phyloP scores from a whole-genome alignment of 108 stramenopile species.

The Bacterosira constricta region DNA sequence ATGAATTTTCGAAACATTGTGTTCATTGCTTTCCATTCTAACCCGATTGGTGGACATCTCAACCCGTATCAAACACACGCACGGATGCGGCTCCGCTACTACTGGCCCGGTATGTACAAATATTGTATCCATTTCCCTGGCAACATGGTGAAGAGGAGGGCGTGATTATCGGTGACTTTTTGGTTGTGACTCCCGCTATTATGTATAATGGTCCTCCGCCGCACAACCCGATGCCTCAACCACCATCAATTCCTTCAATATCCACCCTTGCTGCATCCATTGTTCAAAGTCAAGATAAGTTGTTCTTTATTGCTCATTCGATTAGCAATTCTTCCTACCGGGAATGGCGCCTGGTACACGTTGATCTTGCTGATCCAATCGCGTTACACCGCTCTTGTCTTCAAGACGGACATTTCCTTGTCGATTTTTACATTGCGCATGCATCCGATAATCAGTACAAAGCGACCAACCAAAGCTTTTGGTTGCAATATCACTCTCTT shows the following conservation, averaged over 20 bases:
- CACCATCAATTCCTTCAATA: neutral
- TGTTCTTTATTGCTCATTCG: neutral
- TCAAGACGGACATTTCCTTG: neutral
- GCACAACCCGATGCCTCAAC: no score
- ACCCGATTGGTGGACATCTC: neutral
- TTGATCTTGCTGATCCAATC: neutral
- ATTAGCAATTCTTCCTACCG: neutral
- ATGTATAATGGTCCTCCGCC: neutral
- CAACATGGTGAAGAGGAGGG: neutral
- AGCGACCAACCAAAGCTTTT: slow-evolving; percentile 9
- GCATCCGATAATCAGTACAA: slow-evolving; percentile 1
- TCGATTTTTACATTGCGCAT: slow-evolving; percentile 9
- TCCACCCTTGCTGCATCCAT: neutral
- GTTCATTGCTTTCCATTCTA: slow-evolving; percentile 18
- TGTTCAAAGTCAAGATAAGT: neutral
- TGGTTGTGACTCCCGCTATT: neutral
- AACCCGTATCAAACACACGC: neutral
- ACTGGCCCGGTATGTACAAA: neutral
- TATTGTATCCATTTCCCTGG: neutral
- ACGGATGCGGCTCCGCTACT: neutral
- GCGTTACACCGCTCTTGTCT: neutral
- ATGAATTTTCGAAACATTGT: neutral
- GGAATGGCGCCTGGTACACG: neutral
- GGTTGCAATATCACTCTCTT: slow-evolving; percentile 20
- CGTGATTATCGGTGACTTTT: neutral